A percentile compares a stretch with the other conserved stretches of the same genome.
Evolutionary conservation across 257 asterid species (phyloP).

Genomic region (Solanum microdontum): DNA sequence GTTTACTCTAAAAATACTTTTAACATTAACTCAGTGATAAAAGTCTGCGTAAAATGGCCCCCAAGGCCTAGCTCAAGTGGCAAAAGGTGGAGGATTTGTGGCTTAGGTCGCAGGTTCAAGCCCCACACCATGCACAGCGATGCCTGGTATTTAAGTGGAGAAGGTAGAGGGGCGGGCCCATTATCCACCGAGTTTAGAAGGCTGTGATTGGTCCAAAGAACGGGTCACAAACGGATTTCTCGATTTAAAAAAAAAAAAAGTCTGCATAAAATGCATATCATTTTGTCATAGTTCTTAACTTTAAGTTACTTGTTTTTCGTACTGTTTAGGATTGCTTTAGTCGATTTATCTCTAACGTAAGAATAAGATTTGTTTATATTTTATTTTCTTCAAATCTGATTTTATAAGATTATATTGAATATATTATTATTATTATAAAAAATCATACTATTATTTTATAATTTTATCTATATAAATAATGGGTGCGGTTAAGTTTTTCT

Average conservation of each 20-base stretch:
- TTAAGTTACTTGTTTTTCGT: neutral
- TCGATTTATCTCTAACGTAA: neutral
- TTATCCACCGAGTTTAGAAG: no score
- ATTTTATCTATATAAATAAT: neutral
- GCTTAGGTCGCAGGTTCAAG: no score
- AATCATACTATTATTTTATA: rapidly evolving
- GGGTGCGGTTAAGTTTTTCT: neutral
- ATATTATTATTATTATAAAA: neutral
- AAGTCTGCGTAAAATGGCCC: neutral
- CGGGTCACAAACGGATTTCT: no score
- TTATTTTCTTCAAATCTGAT: neutral
- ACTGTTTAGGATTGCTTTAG: neutral
- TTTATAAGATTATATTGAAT: neutral
- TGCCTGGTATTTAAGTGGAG: no score
- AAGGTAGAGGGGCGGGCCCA: no score
- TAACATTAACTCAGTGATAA: neutral
- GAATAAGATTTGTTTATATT: neutral
- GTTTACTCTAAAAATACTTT: neutral
- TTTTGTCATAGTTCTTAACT: neutral
- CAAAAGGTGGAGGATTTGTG: no score
- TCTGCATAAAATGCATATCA: neutral
- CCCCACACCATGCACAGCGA: no score
- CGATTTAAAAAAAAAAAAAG: neutral
- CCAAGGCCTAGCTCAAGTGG: no score
- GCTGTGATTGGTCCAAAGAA: no score